These are phyloP conservation scores for Fomitopsis betulina DNA, from an alignment of 1,284 basidiomycete genomes.

Conservation along the genomic window DNA sequence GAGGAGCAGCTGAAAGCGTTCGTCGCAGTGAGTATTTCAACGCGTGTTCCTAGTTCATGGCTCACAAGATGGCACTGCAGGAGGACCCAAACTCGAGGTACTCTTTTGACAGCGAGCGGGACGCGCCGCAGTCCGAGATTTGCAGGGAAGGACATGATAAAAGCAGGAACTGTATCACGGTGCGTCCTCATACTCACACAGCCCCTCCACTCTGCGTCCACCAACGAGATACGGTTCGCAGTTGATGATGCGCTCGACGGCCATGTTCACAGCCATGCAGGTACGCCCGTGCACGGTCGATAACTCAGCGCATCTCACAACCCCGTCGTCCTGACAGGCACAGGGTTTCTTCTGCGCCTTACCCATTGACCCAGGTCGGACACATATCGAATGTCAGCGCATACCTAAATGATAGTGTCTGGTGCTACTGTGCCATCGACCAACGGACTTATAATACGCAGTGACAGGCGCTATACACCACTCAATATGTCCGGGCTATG, in stretches of 20 bases:
- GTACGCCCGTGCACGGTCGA: constrained; percentile 31
- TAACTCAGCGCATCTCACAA: neutral
- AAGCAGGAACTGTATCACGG: constrained; percentile 57
- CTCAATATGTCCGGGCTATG: neutral
- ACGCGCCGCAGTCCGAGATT: constrained; percentile 55
- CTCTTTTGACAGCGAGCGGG: constrained; percentile 58
- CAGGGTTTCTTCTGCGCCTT: constrained; percentile 73
- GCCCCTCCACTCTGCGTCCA: neutral
- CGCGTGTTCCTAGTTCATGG: neutral
- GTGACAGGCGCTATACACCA: neutral
- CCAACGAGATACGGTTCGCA: constrained; percentile 21
- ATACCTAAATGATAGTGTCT: constrained; percentile 41
- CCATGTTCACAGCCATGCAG: constrained; percentile 77
- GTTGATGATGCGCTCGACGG: constrained; percentile 66
- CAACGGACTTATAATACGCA: neutral
- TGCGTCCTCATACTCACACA: constrained; percentile 29
- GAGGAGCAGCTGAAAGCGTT: constrained; percentile 26
- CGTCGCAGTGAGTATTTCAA: constrained; percentile 23
- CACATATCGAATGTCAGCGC: constrained; percentile 72
- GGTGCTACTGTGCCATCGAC: neutral
- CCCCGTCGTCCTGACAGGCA: constrained; percentile 32
- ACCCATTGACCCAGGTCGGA: constrained; percentile 67
- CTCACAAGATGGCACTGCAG: constrained; percentile 25
- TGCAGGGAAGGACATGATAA: constrained; percentile 50
- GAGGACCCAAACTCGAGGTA: constrained; percentile 46